Evolutionary conservation across 306 rosid species (phyloP).

Genomic region (Quercus aquifolioides): DNA sequence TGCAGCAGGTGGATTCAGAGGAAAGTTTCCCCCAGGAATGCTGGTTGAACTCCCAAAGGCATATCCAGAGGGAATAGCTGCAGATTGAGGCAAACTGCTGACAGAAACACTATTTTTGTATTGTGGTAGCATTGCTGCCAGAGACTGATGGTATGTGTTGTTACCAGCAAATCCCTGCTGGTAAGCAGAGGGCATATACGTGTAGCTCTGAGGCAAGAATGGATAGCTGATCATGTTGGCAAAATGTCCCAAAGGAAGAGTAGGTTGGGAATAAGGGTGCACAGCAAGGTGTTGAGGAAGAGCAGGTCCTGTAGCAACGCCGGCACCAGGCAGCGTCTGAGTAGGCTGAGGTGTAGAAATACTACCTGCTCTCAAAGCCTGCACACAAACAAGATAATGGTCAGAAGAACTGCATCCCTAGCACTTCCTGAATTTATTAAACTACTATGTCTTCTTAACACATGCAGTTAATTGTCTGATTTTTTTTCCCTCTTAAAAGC

Average conservation of each 20-base stretch:
- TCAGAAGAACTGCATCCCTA: constrained; percentile 9
- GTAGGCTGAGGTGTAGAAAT: constrained; percentile 71
- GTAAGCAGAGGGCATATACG: constrained; percentile 96
- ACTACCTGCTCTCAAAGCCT: constrained; percentile 75
- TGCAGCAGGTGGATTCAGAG: constrained; percentile 68
- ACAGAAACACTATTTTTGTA: constrained; percentile 93
- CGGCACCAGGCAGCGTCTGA: constrained; percentile 59
- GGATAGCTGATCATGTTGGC: constrained; percentile 96
- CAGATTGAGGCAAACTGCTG: constrained; percentile 94
- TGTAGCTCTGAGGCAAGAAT: constrained; percentile 94
- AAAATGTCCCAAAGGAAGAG: constrained; percentile 86
- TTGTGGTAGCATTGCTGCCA: constrained; percentile 93
- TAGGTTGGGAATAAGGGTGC: constrained; percentile 95
- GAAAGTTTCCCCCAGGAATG: constrained; percentile 92
- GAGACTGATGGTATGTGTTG: constrained; percentile 92
- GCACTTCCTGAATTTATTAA: background rate
- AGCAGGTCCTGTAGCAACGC: constrained; percentile 81
- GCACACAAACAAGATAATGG: constrained; percentile 19
- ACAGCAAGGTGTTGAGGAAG: constrained; percentile 92
- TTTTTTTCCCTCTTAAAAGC: background rate
- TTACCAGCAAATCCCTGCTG: constrained; percentile 94
- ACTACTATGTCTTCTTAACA: background rate
- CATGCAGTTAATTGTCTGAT: background rate
- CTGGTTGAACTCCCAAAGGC: constrained; percentile 86
- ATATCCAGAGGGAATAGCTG: constrained; percentile 81